Conservation (phyloP, 2,329 filamentous ascomycete species). For the Penicillium paneum region DNA sequence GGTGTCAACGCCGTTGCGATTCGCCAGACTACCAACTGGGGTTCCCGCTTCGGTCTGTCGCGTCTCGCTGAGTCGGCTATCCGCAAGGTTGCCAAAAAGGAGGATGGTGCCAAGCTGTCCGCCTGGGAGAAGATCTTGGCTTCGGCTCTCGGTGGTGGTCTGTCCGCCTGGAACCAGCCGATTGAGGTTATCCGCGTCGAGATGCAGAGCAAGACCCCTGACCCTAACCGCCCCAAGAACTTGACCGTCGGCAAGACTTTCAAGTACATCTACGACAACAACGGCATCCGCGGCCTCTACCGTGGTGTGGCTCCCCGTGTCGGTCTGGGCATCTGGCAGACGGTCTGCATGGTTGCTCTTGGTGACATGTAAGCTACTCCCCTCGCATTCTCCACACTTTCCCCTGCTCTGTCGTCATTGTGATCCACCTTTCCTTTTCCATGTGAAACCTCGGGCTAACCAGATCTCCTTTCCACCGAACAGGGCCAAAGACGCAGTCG, state of each 20-base stretch:
- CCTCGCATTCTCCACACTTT: neutral
- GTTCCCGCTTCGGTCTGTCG: constrained; percentile 88
- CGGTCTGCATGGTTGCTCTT: constrained; percentile 98
- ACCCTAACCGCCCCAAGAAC: constrained; percentile 98
- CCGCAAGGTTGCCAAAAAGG: constrained; percentile 73
- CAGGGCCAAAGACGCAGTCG: constrained; percentile 63
- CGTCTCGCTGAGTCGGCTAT: constrained; percentile 89
- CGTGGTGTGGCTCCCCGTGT: constrained; percentile 92
- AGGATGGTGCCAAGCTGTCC: constrained; percentile 71
- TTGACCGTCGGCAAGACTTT: constrained; percentile 85
- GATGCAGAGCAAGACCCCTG: constrained; percentile 99
- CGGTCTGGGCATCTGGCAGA: constrained; percentile 96
- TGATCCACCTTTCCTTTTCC: constrained; percentile 4
- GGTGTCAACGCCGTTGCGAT: constrained; percentile 98
- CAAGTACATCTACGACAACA: constrained; percentile 83
- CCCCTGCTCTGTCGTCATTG: neutral
- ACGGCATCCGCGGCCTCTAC: constrained; percentile 89
- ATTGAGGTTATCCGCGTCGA: constrained; percentile 99
- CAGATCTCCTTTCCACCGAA: constrained; percentile 24
- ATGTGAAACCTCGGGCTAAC: constrained; percentile 34
- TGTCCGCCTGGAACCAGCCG: constrained; percentile 98
- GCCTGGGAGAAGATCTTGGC: constrained; percentile 86
- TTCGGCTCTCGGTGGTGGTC: constrained; percentile 81
- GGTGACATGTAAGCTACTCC: constrained; percentile 77
- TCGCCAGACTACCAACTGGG: constrained; percentile 99